Percentiles rank a stretch among this genome's conserved stretches.
These are phyloP conservation scores for Triangularia verruculosa DNA, from an alignment of 2,329 filamentous ascomycete genomes.

Conservation along the genomic window DNA sequence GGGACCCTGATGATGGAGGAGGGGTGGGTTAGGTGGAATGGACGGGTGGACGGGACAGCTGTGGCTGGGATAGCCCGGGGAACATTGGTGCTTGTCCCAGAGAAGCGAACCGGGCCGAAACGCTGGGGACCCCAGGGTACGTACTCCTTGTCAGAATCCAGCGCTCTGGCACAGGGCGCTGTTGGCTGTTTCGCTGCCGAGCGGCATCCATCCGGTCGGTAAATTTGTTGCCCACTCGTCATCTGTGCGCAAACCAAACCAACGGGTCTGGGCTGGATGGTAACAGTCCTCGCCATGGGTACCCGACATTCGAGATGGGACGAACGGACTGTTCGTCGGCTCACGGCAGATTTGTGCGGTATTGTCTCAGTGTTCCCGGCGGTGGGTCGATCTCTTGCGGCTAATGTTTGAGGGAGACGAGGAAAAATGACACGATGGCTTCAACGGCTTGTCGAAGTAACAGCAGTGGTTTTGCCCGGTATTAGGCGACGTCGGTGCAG, in stretches of 20 bases:
- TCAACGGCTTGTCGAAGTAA: slow-evolving; percentile 11
- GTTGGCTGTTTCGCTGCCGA: slow-evolving; percentile 15
- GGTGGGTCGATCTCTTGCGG: slow-evolving; percentile 11
- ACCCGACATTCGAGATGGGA: slow-evolving; percentile 11
- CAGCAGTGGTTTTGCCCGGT: slow-evolving; percentile 9
- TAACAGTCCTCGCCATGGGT: slow-evolving; percentile 8
- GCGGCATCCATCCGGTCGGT: slow-evolving; percentile 25
- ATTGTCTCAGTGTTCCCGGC: not conserved
- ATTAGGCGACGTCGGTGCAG: slow-evolving; percentile 4
- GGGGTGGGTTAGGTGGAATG: not conserved
- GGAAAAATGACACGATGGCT: slow-evolving; percentile 4
- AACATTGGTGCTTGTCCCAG: slow-evolving; percentile 4
- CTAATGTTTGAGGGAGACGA: slow-evolving; percentile 12
- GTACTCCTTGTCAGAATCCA: slow-evolving; percentile 17
- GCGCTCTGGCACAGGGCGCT: slow-evolving; percentile 18
- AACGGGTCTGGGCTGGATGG: slow-evolving; percentile 11
- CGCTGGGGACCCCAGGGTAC: slow-evolving; percentile 18
- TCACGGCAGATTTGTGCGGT: slow-evolving; percentile 5
- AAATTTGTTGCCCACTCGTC: slow-evolving; percentile 18
- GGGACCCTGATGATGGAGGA: not conserved
- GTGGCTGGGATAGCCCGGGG: not conserved
- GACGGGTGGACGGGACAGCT: slow-evolving; percentile 5
- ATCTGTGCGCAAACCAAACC: slow-evolving; percentile 23
- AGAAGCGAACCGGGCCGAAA: slow-evolving; percentile 24
- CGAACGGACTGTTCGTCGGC: not conserved